phyloP scores from a whole-genome alignment of 495 filamentous ascomycete species.

The Xylaria acuta region DNA sequence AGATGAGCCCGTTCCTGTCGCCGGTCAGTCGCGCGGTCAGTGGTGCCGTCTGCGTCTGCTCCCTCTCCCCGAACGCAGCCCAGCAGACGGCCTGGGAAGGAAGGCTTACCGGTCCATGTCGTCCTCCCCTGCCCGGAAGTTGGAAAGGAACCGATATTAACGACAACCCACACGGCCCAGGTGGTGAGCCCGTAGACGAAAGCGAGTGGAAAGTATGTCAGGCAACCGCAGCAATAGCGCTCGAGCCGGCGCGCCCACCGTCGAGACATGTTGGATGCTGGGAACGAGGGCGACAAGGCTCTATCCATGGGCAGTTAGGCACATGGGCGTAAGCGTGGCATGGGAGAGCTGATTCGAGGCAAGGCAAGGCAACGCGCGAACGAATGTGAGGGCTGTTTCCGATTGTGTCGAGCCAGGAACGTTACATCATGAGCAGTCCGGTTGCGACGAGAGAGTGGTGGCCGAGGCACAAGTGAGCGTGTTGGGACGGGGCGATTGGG shows the following conservation, averaged over 20 bases:
- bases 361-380: background rate
- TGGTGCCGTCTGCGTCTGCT: no score
- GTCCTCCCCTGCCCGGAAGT: slow-evolving; percentile 50
- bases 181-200: slow-evolving; percentile 90
- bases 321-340: slow-evolving; percentile 9
- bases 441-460: background rate
- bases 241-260: slow-evolving; percentile 79
- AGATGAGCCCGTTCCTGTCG: slow-evolving; percentile 51
- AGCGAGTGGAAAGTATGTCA: slow-evolving; percentile 84
- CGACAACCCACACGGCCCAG: slow-evolving; percentile 90
- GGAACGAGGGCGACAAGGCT: slow-evolving; percentile 35
- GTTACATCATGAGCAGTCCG: slow-evolving; percentile 18
- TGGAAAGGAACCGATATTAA: slow-evolving; percentile 67
- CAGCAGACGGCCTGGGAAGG: background rate
- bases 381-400: background rate
- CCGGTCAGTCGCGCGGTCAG: slow-evolving; percentile 15
- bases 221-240: slow-evolving; percentile 78
- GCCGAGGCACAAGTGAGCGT: background rate
- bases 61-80: background rate
- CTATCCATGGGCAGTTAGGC: slow-evolving; percentile 33
- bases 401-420: background rate
- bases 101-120: slow-evolving; percentile 69
- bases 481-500: background rate
- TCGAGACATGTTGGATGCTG: slow-evolving; percentile 46
- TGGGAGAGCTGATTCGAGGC: slow-evolving; percentile 19